Conservation (phyloP, 768 basidiomycete species). For the button mushroom (Agaricus bisporus) region DNA sequence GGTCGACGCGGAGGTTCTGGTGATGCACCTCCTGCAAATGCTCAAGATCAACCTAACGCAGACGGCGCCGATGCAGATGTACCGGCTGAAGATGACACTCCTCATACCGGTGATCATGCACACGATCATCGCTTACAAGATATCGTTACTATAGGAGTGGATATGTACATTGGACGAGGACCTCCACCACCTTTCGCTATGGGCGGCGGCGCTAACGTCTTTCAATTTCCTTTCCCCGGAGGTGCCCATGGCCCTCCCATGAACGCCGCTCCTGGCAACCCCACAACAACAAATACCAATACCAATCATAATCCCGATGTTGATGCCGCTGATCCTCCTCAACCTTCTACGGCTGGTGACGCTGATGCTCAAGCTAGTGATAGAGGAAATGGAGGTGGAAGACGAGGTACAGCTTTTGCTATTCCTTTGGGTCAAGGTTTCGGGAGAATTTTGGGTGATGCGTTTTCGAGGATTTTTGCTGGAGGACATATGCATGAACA, state of each 20-base stretch:
- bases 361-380: not conserved
- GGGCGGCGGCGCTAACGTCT: not conserved
- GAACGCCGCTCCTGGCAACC: not conserved
- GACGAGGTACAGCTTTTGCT: not conserved
- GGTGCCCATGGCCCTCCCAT: not conserved
- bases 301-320: not conserved
- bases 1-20: not conserved
- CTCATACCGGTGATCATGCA: not conserved
- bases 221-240: not conserved
- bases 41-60: not conserved
- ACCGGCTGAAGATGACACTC: not conserved
- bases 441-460: not conserved
- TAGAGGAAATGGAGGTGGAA: not conserved
- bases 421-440: not conserved
- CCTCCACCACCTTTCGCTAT: slow-evolving; percentile 8
- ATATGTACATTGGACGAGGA: slow-evolving; percentile 26
- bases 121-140: slow-evolving; percentile 10
- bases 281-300: not conserved
- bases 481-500: not conserved
- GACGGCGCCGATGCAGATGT: not conserved
- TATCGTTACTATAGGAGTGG: slow-evolving; percentile 33
- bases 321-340: not conserved
- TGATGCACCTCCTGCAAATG: not conserved
- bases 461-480: slow-evolving; percentile 1
- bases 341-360: not conserved